Base-by-base conservation (phyloP, 2,329 filamentous ascomycete genomes). In the Nannizziopsis arthrosporioides region DNA sequence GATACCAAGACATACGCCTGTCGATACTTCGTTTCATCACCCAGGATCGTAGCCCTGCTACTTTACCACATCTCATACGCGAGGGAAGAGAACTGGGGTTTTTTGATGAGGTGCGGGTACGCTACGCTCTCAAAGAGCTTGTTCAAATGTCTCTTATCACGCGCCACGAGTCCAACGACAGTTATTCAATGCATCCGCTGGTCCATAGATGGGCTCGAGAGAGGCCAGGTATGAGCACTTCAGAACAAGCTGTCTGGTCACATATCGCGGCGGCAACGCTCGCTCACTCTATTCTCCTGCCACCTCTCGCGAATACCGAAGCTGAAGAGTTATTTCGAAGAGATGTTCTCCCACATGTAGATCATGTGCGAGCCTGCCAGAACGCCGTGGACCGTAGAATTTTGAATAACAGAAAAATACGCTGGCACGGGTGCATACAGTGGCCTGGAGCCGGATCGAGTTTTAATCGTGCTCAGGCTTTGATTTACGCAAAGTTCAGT, bases 161-260 rank as follows among this genome's bases (percentile, higher is more conserved):
- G 34, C 56, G 55, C 30, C 49, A 59, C 19, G 55, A 56, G 38
- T 52, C 55, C 11, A 51, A 55, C 35, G 50, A 49, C 37, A 53
- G 49, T 31, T 61, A 54, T 34, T 58, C 53, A 5, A 52, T 63
- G 39, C 63, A 64, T 51, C 63, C 63, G 12, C 53, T 64, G 18
- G 56, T 66, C n/a, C 59, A 66, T 48, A 49, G 44, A 15, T 64
- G 61, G 60, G 56, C 58, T 7, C 53, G 59, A 40, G 56, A 59
- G 18, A 53, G 62, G 11, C 53, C 63, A 5, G 41, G 37, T 11
- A 41, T 51, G 18, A 42, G 34, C 11, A 49, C 55, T 27, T 47
- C 53, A 41, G 45, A 50, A 14, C 32, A 49, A 38, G 30, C 47
- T 36, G 27, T 51, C 8, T 59, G 56, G 54, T 52, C 48, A 30